A percentile compares a stretch with the other conserved stretches of the same genome.
Evolutionary conservation across 805 yeast genomes (phyloP).

Genomic region (Saccharomycopsis oosterbeekiorum): DNA sequence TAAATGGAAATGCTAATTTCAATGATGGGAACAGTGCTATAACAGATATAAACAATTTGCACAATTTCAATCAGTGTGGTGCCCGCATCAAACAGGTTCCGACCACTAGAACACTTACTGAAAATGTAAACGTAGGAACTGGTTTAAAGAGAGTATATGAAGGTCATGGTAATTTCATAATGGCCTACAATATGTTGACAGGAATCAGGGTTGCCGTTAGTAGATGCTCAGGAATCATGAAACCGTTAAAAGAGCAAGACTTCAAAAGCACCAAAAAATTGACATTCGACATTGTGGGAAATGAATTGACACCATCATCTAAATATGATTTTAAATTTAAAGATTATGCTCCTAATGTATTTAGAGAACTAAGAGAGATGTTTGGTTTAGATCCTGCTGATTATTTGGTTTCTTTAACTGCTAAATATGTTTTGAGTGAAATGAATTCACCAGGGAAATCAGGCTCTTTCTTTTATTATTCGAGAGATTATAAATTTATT

Average conservation of each 20-base stretch:
- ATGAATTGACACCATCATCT: constrained; percentile 84
- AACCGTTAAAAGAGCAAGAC: constrained; percentile 60
- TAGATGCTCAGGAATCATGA: constrained; percentile 77
- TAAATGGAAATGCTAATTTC: neutral
- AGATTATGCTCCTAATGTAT: constrained; percentile 92
- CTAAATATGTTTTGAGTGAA: constrained; percentile 85
- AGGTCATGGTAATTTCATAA: constrained; percentile 86
- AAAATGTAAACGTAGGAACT: constrained; percentile 3
- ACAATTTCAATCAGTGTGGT: neutral
- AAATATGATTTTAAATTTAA: constrained; percentile 94
- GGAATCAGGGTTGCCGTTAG: constrained; percentile 95
- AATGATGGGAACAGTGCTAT: constrained; percentile 1
- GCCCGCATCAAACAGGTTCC: neutral
- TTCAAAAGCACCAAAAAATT: constrained; percentile 66
- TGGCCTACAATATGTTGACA: constrained; percentile 95
- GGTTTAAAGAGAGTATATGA: constrained; percentile 52
- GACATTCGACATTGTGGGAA: constrained; percentile 80
- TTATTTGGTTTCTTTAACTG: constrained; percentile 82
- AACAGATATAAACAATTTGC: neutral
- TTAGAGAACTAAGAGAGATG: constrained; percentile 66
- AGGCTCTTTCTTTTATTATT: constrained; percentile 92
- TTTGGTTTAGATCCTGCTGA: constrained; percentile 95
- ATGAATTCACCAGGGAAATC: constrained; percentile 94
- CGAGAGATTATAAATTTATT: constrained; percentile 86
- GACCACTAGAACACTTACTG: constrained; percentile 3